phyloP scores from a whole-genome alignment of 2,329 filamentous ascomycete species.

The Camptophora hylomeconis region DNA sequence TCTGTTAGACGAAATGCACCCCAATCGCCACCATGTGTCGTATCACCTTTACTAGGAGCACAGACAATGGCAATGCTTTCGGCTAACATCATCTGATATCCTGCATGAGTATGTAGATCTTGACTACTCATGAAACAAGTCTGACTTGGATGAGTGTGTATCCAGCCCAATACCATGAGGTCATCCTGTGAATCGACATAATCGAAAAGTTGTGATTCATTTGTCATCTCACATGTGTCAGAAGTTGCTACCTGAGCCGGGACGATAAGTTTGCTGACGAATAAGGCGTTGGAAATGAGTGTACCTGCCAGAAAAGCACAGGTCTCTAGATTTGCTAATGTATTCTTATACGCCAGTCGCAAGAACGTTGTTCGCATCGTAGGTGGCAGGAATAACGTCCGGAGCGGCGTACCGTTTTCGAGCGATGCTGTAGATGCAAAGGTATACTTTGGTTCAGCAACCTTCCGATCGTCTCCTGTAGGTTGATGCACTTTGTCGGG shows the following conservation, averaged over 20 bases:
- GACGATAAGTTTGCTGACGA: constrained; percentile 77
- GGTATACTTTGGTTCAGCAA: constrained; percentile 45
- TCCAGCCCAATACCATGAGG: constrained; percentile 84
- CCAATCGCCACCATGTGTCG: constrained; percentile 43
- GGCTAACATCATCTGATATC: constrained; percentile 91
- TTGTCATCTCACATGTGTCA: constrained; percentile 89
- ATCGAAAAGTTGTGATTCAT: constrained; percentile 73
- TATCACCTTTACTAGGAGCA: constrained; percentile 54
- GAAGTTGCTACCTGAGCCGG: constrained; percentile 81
- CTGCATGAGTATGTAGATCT: constrained; percentile 84
- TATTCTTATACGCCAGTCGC: constrained; percentile 61
- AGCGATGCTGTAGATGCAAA: constrained; percentile 78
- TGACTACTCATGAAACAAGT: constrained; percentile 96
- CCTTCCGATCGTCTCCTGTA: constrained; percentile 11
- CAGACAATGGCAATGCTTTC: constrained; percentile 97
- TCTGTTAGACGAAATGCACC: constrained; percentile 89
- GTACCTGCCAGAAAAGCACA: constrained; percentile 91
- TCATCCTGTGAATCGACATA: constrained; percentile 70
- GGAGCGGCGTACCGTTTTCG: constrained; percentile 75
- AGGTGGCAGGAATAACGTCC: constrained; percentile 75
- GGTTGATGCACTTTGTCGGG: constrained; percentile 18
- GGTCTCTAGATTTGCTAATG: constrained; percentile 71
- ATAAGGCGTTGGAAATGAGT: constrained; percentile 81
- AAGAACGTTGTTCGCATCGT: constrained; percentile 65
- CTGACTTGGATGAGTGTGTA: constrained; percentile 92